Conservation (phyloP, 352 stramenopile genomes). For the Achlya hypogyna region DNA sequence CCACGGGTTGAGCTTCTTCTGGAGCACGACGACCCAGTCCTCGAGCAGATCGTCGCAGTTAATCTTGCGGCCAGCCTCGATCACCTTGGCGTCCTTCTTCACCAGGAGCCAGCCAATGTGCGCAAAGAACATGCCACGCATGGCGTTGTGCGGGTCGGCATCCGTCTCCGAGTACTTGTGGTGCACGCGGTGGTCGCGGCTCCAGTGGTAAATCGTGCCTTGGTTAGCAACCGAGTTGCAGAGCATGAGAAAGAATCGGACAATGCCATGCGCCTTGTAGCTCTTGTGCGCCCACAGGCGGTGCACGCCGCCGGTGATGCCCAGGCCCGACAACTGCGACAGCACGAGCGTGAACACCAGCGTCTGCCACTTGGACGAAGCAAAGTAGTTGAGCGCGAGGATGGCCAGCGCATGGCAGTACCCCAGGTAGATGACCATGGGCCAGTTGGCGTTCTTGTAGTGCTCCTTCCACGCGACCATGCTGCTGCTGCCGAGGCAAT, state of each 20-base stretch:
- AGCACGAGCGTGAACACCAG: slow-evolving; percentile 84
- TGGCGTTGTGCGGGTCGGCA: slow-evolving; percentile 92
- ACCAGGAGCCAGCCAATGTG: slow-evolving; percentile 98
- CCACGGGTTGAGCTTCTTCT: slow-evolving; percentile 97
- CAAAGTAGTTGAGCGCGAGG: slow-evolving; percentile 77
- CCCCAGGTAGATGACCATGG: slow-evolving; percentile 96
- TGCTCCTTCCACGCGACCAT: slow-evolving; percentile 57
- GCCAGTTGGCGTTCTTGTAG: slow-evolving; percentile 92
- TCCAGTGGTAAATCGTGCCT: slow-evolving; percentile 97
- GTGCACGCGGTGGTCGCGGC: slow-evolving; percentile 96
- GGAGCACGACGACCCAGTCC: slow-evolving; percentile 92
- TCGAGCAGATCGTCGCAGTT: slow-evolving; percentile 96
- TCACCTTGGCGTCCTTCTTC: slow-evolving; percentile 93
- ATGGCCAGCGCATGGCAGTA: slow-evolving; percentile 90
- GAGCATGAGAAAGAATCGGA: slow-evolving; percentile 95
- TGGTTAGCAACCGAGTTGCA: slow-evolving; percentile 97
- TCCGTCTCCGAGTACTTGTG: slow-evolving; percentile 98
- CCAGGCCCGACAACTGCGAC: slow-evolving; percentile 93
- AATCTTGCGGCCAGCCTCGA: slow-evolving; percentile 87
- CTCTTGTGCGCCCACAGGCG: slow-evolving; percentile 95
- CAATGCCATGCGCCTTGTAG: slow-evolving; percentile 88
- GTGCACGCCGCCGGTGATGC: slow-evolving; percentile 97
- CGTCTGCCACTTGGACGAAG: slow-evolving; percentile 78
- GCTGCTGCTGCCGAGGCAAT: slow-evolving; percentile 9
- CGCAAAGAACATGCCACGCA: slow-evolving; percentile 97